Base-by-base conservation (phyloP, 192 early-diverging fungal genomes). In the Coemansia sp. region DNA sequence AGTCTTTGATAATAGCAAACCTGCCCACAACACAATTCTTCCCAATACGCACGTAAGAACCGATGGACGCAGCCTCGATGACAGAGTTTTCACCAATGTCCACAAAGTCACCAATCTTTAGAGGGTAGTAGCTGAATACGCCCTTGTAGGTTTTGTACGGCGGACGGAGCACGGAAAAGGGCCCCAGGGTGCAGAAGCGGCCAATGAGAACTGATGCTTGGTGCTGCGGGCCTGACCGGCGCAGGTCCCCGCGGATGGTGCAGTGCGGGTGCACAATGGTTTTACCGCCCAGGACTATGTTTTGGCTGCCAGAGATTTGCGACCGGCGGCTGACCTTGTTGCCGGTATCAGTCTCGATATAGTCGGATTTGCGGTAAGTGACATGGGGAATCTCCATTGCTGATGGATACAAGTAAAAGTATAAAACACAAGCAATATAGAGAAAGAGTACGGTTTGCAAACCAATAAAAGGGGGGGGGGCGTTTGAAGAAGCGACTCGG, bases 281-380 rank as follows among this genome's bases (percentile, higher is more conserved):
- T 88, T 97, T 98, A 53, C 95, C 95, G 22, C 93, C 93, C 7
- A 96, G 86, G 27, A 95, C 89, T 56, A 98, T 98, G 83, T 98
- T 98, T 70, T 96, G 93, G 71, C 87, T 88, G 10, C 94, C 95
- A 62, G 88, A 93, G 63, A 98, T 98, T 53, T 92, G 87, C 3
- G 92, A 92, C 74, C 93, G 92, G 19, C 95, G 86, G 62, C 87
- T 89, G 36, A 98, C 92, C 78, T 95, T 97, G 84, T 98, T 98
- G 29, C 95, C 93, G 0, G 94, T 97, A 63, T 97, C 95, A n/a
- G 94, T 98, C 73, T 97, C 94, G 40, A 98, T 97, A 76, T 93
- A 98, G 56, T 98, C 93, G 48, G 82, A 67, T 57, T 86, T 86
- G 62, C 88, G 87, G 67, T 95, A 97, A 39, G 85, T 82, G 8